Evolutionary conservation across 2,329 filamentous ascomycete genomes (phyloP).

Genomic region (Botrytis squamosa): DNA sequence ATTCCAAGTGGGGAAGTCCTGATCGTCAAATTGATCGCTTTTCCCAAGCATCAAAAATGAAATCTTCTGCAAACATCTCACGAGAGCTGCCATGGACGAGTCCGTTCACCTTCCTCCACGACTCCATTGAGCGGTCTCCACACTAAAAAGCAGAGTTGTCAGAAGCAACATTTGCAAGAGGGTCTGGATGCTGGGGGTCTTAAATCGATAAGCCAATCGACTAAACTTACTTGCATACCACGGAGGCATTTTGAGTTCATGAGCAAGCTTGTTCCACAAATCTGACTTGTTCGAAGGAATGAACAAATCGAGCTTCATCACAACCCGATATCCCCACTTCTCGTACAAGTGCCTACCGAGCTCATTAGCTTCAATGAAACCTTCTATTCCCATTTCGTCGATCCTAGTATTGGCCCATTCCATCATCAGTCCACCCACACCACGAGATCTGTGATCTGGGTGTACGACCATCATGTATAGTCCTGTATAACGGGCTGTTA

Average conservation of each 20-base stretch:
- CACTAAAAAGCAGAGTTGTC: background rate
- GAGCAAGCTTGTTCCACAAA: slow-evolving; percentile 8
- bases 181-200: no score
- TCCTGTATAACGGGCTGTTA: background rate
- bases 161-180: background rate
- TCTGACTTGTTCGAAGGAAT: background rate
- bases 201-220: background rate
- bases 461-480: slow-evolving; percentile 10
- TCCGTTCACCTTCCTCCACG: background rate
- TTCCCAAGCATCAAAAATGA: background rate
- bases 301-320: slow-evolving; percentile 11
- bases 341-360: slow-evolving; percentile 5
- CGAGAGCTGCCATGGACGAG: background rate
- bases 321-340: slow-evolving; percentile 9
- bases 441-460: background rate
- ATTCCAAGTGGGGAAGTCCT: no score
- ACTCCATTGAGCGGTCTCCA: background rate
- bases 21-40: no score
- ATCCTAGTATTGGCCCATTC: background rate
- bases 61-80: background rate
- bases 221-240: slow-evolving; percentile 1
- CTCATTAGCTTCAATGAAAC: slow-evolving; percentile 6
- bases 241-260: background rate
- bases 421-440: slow-evolving; percentile 13
- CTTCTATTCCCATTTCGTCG: background rate